Evolutionary conservation across 345 rosid genomes (phyloP).

Genomic region (Durio zibethinus): DNA sequence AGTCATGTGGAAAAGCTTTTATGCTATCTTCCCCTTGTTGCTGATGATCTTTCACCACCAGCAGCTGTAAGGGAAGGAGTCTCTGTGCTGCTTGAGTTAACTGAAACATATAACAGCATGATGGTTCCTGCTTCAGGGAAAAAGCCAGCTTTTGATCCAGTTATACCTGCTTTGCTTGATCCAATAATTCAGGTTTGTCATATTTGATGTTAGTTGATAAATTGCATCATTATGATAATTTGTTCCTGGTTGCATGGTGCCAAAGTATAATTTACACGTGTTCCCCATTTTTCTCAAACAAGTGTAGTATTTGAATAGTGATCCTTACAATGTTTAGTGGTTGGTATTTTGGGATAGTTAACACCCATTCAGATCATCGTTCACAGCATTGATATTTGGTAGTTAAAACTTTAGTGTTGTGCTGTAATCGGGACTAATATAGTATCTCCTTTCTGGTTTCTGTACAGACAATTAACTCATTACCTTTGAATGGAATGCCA

Average conservation of each 20-base stretch:
- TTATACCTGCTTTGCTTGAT: slow-evolving; percentile 81
- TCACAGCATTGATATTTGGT: background rate
- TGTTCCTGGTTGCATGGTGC: background rate
- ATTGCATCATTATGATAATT: background rate
- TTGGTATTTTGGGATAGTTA: background rate
- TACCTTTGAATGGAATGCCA: slow-evolving; percentile 27
- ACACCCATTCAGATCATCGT: background rate
- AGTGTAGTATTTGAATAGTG: background rate
- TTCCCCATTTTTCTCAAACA: background rate
- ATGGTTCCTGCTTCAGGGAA: slow-evolving; percentile 74
- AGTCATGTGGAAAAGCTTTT: slow-evolving; percentile 90
- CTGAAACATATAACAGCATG: slow-evolving; percentile 72
- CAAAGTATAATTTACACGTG: background rate
- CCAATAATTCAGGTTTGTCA: slow-evolving; percentile 81
- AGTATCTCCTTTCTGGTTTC: background rate
- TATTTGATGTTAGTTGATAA: background rate
- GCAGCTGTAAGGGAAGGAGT: slow-evolving; percentile 93
- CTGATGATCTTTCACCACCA: slow-evolving; percentile 92
- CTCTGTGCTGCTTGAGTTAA: slow-evolving; percentile 83
- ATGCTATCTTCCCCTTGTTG: slow-evolving; percentile 93
- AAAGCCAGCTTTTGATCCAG: slow-evolving; percentile 71
- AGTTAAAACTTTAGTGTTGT: background rate
- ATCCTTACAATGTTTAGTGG: background rate
- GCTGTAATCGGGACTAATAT: background rate
- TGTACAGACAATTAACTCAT: slow-evolving; percentile 2